Conservation (phyloP, 495 filamentous ascomycete genomes). For the Penicillium herquei region DNA sequence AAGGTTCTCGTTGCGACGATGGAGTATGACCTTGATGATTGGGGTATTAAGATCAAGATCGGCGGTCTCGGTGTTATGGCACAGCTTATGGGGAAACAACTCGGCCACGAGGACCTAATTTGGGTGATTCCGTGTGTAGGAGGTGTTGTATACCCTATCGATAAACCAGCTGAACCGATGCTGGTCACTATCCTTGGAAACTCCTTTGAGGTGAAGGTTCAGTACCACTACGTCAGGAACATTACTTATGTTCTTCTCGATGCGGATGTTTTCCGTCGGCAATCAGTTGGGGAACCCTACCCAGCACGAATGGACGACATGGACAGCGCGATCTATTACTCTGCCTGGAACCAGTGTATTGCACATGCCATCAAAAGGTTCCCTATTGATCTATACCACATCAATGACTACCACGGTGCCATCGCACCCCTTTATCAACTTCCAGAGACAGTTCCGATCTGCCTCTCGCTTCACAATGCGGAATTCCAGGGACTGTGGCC, state of each 20-base stretch:
- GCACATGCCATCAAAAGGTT: constrained; percentile 58
- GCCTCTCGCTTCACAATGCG: constrained; percentile 62
- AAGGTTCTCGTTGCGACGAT: constrained; percentile 68
- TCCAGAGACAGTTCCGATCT: constrained; percentile 52
- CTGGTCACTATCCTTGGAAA: constrained; percentile 64
- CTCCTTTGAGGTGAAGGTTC: constrained; percentile 61
- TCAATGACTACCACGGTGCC: constrained; percentile 80
- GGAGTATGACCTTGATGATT: constrained; percentile 74
- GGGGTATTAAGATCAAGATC: constrained; percentile 71
- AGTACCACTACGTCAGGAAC: constrained; percentile 64
- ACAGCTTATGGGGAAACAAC: constrained; percentile 68
- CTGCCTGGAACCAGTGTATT: constrained; percentile 73
- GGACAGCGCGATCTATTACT: constrained; percentile 70
- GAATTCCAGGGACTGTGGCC: constrained; percentile 76
- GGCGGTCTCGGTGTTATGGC: constrained; percentile 70
- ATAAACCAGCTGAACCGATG: constrained; percentile 61
- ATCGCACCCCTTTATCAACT: constrained; percentile 69
- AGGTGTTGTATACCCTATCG: constrained; percentile 62
- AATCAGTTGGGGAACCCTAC: constrained; percentile 65
- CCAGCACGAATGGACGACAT: constrained; percentile 74
- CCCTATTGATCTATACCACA: constrained; percentile 71
- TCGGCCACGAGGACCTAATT: constrained; percentile 65
- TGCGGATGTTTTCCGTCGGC: constrained; percentile 68
- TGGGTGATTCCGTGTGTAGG: constrained; percentile 79
- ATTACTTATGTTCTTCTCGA: constrained; percentile 74